phyloP scores from a whole-genome alignment of 345 rosid genomes.

The Rhodamnia argentea region DNA sequence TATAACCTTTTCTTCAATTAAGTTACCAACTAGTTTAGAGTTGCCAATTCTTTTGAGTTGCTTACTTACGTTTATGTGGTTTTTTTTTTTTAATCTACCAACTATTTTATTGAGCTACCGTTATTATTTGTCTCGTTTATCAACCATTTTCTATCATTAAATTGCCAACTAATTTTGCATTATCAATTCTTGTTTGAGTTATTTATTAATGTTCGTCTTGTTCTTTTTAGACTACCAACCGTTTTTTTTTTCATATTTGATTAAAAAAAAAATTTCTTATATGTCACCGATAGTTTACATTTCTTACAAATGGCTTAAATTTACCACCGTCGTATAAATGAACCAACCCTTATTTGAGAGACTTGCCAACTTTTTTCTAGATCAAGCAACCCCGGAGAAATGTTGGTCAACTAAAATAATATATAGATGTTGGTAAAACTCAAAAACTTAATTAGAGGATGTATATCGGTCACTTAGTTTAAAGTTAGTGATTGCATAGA shows the following conservation, averaged over 20 bases:
- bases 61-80: too few relatives aligned
- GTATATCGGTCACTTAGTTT: not conserved
- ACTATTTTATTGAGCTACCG: not conserved
- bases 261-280: not conserved
- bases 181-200: not conserved
- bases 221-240: not conserved
- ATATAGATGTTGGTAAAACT: not conserved
- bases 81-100: not conserved
- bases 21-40: not conserved
- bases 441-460: not conserved
- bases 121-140: not conserved
- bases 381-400: not conserved
- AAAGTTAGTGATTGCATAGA: not conserved
- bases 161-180: not conserved
- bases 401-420: not conserved
- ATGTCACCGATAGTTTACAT: not conserved
- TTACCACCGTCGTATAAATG: not conserved
- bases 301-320: not conserved
- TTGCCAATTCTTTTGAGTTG: not conserved
- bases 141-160: not conserved
- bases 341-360: not conserved
- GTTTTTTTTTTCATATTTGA: not conserved
- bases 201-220: not conserved
- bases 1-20: not conserved
- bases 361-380: not conserved